Conservation (phyloP, 1,284 basidiomycete species). For the Trametes sp. region DNA sequence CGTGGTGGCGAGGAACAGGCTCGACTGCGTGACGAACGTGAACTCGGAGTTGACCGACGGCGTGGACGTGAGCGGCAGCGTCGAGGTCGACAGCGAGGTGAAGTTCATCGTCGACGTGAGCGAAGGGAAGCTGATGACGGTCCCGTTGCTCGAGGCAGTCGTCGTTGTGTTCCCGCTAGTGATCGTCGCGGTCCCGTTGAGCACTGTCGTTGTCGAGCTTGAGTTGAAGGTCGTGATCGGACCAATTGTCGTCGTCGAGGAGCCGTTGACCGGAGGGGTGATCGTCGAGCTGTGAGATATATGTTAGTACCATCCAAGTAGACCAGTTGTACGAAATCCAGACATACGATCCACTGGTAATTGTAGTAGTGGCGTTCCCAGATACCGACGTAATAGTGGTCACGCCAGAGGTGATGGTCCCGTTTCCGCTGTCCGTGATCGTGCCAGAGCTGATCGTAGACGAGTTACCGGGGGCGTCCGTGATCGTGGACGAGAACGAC, state of each 20-base stretch:
- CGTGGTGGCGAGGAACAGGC: constrained; percentile 34
- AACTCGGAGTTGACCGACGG: constrained; percentile 34
- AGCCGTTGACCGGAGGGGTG: constrained; percentile 15
- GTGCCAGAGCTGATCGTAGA: neutral
- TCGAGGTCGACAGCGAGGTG: constrained; percentile 28
- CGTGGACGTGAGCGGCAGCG: constrained; percentile 29
- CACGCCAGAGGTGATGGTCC: neutral
- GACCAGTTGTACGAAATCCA: constrained; percentile 4
- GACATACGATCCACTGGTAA: constrained; percentile 19
- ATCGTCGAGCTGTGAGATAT: constrained; percentile 15
- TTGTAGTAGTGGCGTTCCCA: constrained; percentile 15
- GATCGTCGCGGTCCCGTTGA: neutral
- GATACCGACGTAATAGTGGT: constrained; percentile 5
- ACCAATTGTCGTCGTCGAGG: neutral
- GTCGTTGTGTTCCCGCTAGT: constrained; percentile 9
- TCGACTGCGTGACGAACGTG: constrained; percentile 33
- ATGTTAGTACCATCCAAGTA: constrained; percentile 13
- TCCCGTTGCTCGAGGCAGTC: constrained; percentile 18
- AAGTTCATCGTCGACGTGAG: constrained; percentile 13
- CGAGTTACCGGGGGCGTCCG: neutral
- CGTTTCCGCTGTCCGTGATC: neutral
- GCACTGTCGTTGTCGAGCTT: no score
- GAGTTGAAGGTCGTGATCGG: constrained; percentile 1
- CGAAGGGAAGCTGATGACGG: constrained; percentile 28
- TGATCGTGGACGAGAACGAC: neutral